These are phyloP conservation scores for Cordyceps militaris DNA, from an alignment of 2,329 filamentous ascomycete genomes.

Conservation along the genomic window DNA sequence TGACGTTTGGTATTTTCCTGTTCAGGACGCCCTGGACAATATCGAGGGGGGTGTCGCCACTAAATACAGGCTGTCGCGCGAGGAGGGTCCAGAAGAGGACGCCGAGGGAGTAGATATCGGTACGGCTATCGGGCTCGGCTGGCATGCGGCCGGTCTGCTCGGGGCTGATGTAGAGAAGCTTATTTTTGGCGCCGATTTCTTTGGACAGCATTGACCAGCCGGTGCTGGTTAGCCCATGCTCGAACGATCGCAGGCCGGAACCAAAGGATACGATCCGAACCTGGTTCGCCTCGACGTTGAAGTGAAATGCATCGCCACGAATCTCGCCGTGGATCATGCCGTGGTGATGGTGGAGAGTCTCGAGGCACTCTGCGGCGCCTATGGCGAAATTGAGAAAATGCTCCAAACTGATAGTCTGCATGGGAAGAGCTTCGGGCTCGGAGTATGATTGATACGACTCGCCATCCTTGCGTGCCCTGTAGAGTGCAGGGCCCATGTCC, in stretches of 20 bases:
- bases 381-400: conserved; percentile 87
- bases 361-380: conserved; percentile 76
- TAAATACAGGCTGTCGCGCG: conserved; percentile 72
- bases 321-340: conserved; percentile 87
- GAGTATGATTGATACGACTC: conserved; percentile 42
- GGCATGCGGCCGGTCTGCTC: conserved; percentile 93
- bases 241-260: conserved; percentile 79
- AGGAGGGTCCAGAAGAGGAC: conserved; percentile 84
- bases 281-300: conserved; percentile 59
- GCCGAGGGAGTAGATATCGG: conserved; percentile 88
- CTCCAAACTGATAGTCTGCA: conserved; percentile 60
- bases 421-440: conserved; percentile 40
- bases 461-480: conserved; percentile 46
- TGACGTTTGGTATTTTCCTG: conserved; percentile 69
- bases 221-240: conserved; percentile 77
- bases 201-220: conserved; percentile 81
- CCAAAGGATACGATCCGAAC: conserved; percentile 83
- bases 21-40: conserved; percentile 86
- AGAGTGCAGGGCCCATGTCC: conserved; percentile 71
- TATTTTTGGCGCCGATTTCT: conserved; percentile 79
- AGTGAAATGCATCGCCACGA: conserved; percentile 85
- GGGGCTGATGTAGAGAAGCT: conserved; percentile 84
- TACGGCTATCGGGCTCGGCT: conserved; percentile 82
- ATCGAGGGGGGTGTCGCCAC: conserved; percentile 73
- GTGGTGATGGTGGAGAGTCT: conserved; percentile 84